Percentiles rank a stretch among this genome's conserved stretches.
These are phyloP conservation scores for Gnaphalium uliginosum DNA, from an alignment of 129 eudicot genomes.

Conservation along the genomic window DNA sequence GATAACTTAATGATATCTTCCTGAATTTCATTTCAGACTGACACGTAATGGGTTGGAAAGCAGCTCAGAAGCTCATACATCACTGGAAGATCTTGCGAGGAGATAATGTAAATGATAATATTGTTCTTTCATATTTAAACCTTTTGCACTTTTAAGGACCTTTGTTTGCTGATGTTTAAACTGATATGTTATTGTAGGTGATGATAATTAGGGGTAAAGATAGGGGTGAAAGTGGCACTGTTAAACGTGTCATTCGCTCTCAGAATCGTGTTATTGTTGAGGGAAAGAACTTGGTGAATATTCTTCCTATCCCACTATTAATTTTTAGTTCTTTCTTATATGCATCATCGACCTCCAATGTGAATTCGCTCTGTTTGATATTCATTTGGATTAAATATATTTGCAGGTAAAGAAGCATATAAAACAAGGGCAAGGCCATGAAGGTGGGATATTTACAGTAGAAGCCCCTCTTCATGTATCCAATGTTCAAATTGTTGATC, in stretches of 20 bases:
- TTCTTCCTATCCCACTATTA: not conserved
- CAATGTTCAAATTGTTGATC: slow-evolving; percentile 91
- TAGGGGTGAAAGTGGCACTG: slow-evolving; percentile 68
- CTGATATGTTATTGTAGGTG: slow-evolving; percentile 45
- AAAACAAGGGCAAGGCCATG: slow-evolving; percentile 98
- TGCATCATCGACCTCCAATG: not conserved
- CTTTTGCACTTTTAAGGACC: not conserved
- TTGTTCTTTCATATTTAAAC: not conserved
- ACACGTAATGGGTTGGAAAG: slow-evolving; percentile 89
- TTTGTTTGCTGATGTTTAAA: not conserved
- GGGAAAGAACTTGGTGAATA: slow-evolving; percentile 83
- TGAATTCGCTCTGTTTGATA: not conserved
- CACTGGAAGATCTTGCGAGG: slow-evolving; percentile 93
- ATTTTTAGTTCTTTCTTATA: not conserved
- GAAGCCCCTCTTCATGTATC: slow-evolving; percentile 99
- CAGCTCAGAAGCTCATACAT: slow-evolving; percentile 91
- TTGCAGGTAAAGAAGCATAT: slow-evolving; percentile 93
- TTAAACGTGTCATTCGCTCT: slow-evolving; percentile 77
- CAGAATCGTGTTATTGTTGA: slow-evolving; percentile 87
- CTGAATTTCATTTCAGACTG: slow-evolving; percentile 17
- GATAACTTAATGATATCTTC: not conserved
- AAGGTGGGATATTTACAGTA: slow-evolving; percentile 94
- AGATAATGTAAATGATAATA: slow-evolving; percentile 63
- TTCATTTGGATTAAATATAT: slow-evolving; percentile 8
- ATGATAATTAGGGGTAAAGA: slow-evolving; percentile 97